Evolutionary conservation across 441 rosid genomes (phyloP).

Genomic region (Pelargonium cotyledonis): DNA sequence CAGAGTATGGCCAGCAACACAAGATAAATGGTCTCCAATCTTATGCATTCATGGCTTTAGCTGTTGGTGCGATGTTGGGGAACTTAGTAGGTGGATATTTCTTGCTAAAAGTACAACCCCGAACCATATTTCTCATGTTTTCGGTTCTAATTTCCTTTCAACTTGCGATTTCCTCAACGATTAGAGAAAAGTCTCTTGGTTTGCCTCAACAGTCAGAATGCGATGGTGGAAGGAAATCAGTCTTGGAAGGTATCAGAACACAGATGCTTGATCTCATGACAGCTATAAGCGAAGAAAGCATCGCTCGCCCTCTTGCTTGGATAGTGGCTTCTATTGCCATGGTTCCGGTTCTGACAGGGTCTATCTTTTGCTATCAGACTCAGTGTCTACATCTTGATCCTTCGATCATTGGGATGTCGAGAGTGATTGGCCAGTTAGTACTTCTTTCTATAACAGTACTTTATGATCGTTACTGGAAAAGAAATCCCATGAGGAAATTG

Average conservation of each 20-base stretch:
- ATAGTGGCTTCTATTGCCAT: slow-evolving; percentile 52
- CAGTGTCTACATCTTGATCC: slow-evolving; percentile 63
- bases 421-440: slow-evolving; percentile 60
- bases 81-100: slow-evolving; percentile 65
- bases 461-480: slow-evolving; percentile 53
- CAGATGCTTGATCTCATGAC: slow-evolving; percentile 45
- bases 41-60: slow-evolving; percentile 74
- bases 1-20: slow-evolving; percentile 61
- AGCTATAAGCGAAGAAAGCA: slow-evolving; percentile 43
- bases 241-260: slow-evolving; percentile 38
- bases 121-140: slow-evolving; percentile 49
- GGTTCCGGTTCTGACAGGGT: slow-evolving; percentile 65
- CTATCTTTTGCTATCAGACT: slow-evolving; percentile 72
- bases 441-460: slow-evolving; percentile 53
- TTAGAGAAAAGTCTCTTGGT: slow-evolving; percentile 49
- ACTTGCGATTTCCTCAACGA: slow-evolving; percentile 38
- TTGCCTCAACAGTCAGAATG: slow-evolving; percentile 27
- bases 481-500: slow-evolving; percentile 53
- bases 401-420: slow-evolving; percentile 63
- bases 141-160: slow-evolving; percentile 43
- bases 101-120: slow-evolving; percentile 39
- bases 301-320: slow-evolving; percentile 53
- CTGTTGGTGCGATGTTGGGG: slow-evolving; percentile 65
- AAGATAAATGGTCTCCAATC: slow-evolving; percentile 53
- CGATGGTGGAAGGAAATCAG: slow-evolving; percentile 21